phyloP scores from a whole-genome alignment of 2,329 filamentous ascomycete species.

The Cercospora zeina region DNA sequence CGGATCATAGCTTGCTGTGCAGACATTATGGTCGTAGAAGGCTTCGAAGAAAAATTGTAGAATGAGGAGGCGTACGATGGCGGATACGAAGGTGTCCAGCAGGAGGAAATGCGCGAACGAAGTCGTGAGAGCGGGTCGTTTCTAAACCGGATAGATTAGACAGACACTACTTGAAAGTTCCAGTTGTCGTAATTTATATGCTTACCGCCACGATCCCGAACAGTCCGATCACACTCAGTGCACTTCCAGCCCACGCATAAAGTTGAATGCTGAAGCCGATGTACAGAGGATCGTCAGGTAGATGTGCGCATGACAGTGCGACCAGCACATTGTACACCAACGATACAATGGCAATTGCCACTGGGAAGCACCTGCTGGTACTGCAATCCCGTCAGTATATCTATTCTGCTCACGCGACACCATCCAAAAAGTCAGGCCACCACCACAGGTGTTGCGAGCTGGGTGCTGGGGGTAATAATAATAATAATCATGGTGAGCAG shows the following conservation, averaged over 20 bases:
- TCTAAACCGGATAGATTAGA: conserved; percentile 19
- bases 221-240: conserved; percentile 32
- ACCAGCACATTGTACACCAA: conserved; percentile 33
- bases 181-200: neutral
- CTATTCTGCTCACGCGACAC: conserved; percentile 1
- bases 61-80: conserved; percentile 30
- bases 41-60: conserved; percentile 32
- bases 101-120: conserved; percentile 35
- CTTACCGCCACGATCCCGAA: conserved; percentile 32
- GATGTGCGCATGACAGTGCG: conserved; percentile 31
- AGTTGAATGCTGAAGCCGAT: conserved; percentile 31
- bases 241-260: conserved; percentile 35
- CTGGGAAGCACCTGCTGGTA: conserved; percentile 23
- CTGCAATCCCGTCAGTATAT: neutral
- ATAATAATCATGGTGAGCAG: neutral
- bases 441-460: no score
- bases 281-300: conserved; percentile 36
- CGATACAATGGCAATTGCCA: conserved; percentile 30
- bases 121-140: conserved; percentile 26
- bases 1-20: conserved; percentile 26
- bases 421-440: neutral
- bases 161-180: neutral
- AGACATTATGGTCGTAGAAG: conserved; percentile 32
- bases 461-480: no score
- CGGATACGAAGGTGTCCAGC: conserved; percentile 33